Conservation (phyloP, 2,329 filamentous ascomycete species). For the Paracamarosporium sp. region DNA sequence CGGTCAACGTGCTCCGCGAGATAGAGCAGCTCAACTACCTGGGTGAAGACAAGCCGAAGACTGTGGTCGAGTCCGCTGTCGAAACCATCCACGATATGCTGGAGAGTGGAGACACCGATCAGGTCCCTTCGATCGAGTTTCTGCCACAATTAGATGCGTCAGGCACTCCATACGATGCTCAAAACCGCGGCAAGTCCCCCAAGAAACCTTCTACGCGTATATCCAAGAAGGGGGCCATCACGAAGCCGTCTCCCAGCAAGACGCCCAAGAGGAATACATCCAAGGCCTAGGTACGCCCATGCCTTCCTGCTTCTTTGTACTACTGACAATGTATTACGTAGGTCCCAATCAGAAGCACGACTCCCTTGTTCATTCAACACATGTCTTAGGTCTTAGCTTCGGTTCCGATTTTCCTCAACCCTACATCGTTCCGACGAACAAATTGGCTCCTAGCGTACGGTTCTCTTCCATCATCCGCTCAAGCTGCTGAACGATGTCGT, state of each 20-base stretch:
- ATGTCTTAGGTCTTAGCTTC: not conserved
- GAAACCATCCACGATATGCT: constrained; percentile 38
- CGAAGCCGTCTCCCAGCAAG: not conserved
- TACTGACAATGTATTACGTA: not conserved
- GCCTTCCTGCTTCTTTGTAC: too few species aligned
- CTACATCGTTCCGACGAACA: constrained; percentile 1
- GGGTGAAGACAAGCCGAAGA: constrained; percentile 26
- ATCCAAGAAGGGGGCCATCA: not conserved
- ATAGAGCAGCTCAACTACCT: constrained; percentile 26
- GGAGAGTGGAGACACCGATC: constrained; percentile 26
- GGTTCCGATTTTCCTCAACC: not conserved
- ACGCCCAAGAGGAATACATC: not conserved
- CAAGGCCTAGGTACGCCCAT: not conserved
- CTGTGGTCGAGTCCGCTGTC: constrained; percentile 27
- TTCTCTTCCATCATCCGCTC: not conserved
- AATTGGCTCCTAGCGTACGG: not conserved
- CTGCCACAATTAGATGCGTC: constrained; percentile 30
- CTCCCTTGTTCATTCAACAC: not conserved
- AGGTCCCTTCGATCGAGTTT: constrained; percentile 41
- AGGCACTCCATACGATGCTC: constrained; percentile 12
- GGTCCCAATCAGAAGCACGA: not conserved
- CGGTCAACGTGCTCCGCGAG: constrained; percentile 41
- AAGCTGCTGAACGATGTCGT: not conserved
- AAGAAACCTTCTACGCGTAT: constrained; percentile 12
- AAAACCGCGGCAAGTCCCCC: constrained; percentile 11